Percentiles rank a stretch among this genome's conserved stretches.
Conservation (phyloP, 352 stramenopile genomes). For the Globisporangium sylvaticum region DNA sequence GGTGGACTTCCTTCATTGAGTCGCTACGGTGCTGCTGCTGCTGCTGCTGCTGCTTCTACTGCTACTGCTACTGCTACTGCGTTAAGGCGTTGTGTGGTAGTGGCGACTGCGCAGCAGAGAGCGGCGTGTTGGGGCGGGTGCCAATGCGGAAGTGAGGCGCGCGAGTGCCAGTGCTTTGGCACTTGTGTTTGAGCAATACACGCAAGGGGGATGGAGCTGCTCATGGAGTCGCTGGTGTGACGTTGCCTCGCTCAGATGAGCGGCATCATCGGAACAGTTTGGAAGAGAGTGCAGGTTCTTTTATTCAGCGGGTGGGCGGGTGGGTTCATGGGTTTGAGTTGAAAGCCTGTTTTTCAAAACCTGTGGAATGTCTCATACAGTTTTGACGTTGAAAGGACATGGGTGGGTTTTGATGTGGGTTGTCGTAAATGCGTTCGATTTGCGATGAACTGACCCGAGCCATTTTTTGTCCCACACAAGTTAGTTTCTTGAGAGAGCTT, state of each 20-base stretch:
- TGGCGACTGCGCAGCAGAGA: neutral
- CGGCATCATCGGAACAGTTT: neutral
- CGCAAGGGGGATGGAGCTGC: slow-evolving; percentile 3
- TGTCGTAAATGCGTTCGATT: neutral
- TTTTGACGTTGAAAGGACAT: neutral
- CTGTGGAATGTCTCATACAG: neutral
- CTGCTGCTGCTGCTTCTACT: neutral
- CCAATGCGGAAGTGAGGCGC: slow-evolving; percentile 1
- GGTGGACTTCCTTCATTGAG: slow-evolving; percentile 15
- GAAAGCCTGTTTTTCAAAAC: neutral
- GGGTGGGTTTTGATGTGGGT: neutral
- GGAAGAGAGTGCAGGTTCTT: neutral
- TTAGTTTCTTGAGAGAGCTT: neutral
- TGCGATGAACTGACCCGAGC: neutral
- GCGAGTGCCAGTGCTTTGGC: slow-evolving; percentile 7
- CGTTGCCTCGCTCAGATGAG: neutral
- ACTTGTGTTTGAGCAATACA: slow-evolving; percentile 13
- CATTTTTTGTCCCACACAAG: neutral
- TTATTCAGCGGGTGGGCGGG: neutral
- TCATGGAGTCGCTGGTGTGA: neutral
- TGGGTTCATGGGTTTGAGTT: neutral
- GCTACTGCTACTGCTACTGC: neutral
- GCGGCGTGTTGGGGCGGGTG: neutral
- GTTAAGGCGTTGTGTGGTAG: neutral
- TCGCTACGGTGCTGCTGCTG: neutral